Base-by-base conservation (phyloP, 371 early-diverging fungal species). In the Mortierella sp. region DNA sequence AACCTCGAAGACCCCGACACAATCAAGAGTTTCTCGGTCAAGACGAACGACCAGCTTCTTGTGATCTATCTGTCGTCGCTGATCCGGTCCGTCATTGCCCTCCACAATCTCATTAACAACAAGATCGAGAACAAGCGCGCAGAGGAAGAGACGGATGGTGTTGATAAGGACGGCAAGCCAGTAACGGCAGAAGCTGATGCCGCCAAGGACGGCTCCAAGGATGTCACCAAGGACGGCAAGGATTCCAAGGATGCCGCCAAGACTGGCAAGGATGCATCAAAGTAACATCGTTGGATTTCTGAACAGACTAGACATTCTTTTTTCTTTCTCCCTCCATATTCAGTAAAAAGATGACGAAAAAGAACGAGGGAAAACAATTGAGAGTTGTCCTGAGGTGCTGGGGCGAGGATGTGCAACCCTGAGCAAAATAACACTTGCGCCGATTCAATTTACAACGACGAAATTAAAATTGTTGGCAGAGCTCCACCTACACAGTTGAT, bases 91-190 rank as follows among this genome's bases (percentile, higher is more conserved):
- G 95, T 98, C 34, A 96, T 98, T 89, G 98, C 99, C 0, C 90
- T 99, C 78, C 99, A 99, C 82, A 96, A 97, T 81, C 88, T 99
- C 72, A 98, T 99, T 84, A 94, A 96, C 84, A 99, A 96, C 91
- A 98, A 97, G 91, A 91, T 94, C 79, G 92, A 92, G 74, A 94
- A 94, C 76, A 86, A 87, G 80, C 75, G 87, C 46, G 81, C 82
- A 40, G 88, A 77, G 67, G 88, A 89, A 44, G 89, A 89, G 40
- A 82, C 90, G 76, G 87, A 88, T 44, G 89, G 86, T 37, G 77
- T 87, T 54, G 85, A 87, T 67, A 87, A 87, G 72, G 80, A 79
- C 24, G 87, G 87, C 67, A 82, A 84, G 61, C 76, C 76, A 61
- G 82, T 75, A 51, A 67, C 67, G 13, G 40, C 74, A 43, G 44